Evolutionary conservation across 75 land plant species (phyloP).

Genomic region (Pinus taeda): DNA sequence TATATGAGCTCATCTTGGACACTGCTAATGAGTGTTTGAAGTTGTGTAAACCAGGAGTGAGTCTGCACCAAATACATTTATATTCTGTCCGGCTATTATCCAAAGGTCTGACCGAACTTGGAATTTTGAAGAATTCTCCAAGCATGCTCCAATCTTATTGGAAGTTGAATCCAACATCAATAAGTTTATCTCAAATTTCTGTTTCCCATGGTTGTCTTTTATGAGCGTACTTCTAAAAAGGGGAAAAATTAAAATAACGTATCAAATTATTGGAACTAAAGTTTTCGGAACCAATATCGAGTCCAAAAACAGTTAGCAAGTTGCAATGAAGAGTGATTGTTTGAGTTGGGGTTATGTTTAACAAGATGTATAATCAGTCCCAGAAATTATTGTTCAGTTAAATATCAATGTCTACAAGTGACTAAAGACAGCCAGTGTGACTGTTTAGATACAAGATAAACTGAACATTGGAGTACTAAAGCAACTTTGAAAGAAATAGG

Average conservation of each 20-base stretch:
- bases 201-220: not conserved
- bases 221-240: no score
- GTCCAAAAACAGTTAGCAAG: not conserved
- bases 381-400: not conserved
- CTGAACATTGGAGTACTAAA: no score
- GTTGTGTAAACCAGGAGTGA: no score
- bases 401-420: no score
- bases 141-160: slow-evolving; percentile 15
- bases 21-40: no score
- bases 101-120: slow-evolving; percentile 55
- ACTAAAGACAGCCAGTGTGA: no score
- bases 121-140: slow-evolving; percentile 39
- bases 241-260: not conserved
- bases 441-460: no score
- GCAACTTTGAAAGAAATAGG: no score
- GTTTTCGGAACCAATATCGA: not conserved
- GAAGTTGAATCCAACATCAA: slow-evolving; percentile 70
- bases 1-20: no score
- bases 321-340: not conserved
- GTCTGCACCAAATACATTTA: no score
- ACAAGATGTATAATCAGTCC: not conserved
- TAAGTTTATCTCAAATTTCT: slow-evolving; percentile 29
- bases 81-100: slow-evolving; percentile 34
- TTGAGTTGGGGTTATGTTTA: not conserved
- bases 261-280: not conserved